These are phyloP conservation scores for Cladobotryum protrusum DNA, from an alignment of 2,329 filamentous ascomycete genomes.

Conservation along the genomic window DNA sequence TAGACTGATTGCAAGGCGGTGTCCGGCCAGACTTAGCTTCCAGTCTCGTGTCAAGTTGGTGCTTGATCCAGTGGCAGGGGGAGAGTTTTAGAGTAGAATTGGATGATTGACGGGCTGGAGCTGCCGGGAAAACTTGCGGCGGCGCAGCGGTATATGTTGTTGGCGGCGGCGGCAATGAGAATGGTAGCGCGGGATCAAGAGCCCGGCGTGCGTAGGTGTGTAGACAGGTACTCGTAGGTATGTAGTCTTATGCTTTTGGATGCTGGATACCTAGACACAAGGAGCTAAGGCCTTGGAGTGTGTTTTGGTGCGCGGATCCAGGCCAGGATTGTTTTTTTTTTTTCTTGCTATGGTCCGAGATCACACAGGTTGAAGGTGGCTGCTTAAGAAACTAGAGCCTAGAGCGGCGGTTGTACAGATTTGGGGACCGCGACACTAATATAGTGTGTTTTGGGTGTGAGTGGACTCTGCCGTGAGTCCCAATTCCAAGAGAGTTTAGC, in stretches of 20 bases:
- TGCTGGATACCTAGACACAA: constrained; percentile 9
- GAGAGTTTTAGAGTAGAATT: constrained; percentile 4
- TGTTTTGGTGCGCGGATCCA: constrained; percentile 17
- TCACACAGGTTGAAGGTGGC: constrained; percentile 18
- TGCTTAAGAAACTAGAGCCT: constrained; percentile 15
- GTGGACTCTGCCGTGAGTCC: constrained; percentile 26
- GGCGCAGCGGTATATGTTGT: constrained; percentile 30
- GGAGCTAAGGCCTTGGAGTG: constrained; percentile 10
- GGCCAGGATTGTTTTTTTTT: constrained; percentile 18
- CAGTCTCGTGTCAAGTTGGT: constrained; percentile 27
- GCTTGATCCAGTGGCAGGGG: constrained; percentile 19
- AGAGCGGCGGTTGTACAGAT: constrained; percentile 10
- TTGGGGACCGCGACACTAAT: constrained; percentile 34
- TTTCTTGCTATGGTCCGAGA: constrained; percentile 19
- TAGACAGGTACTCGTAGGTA: constrained; percentile 5
- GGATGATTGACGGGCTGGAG: constrained; percentile 17
- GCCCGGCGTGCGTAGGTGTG: constrained; percentile 4
- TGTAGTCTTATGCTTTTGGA: constrained; percentile 6
- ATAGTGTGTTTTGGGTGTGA: constrained; percentile 32
- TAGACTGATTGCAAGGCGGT: constrained; percentile 22
- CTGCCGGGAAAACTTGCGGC: constrained; percentile 24
- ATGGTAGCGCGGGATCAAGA: constrained; percentile 23
- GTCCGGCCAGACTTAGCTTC: constrained; percentile 27
- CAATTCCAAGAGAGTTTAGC: constrained; percentile 32
- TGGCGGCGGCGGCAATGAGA: constrained; percentile 24